A percentile compares a stretch with the other conserved stretches of the same genome.
These are phyloP conservation scores for Alternaria longipes DNA, from an alignment of 2,329 filamentous ascomycete genomes.

Conservation along the genomic window DNA sequence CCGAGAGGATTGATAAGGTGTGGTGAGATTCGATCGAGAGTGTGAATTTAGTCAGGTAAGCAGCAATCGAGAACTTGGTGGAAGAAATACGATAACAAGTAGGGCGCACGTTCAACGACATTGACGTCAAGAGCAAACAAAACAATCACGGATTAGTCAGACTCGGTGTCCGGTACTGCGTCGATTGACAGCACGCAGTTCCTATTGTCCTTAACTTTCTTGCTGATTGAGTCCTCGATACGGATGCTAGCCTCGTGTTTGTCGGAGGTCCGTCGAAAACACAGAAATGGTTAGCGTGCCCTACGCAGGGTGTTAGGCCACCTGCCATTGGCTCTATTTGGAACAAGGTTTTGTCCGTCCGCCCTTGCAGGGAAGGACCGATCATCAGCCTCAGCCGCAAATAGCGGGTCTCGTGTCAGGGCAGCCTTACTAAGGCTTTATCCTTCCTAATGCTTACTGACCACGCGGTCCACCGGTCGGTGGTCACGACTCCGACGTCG, in stretches of 20 bases:
- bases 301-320: background rate
- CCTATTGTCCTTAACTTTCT: background rate
- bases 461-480: background rate
- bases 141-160: background rate
- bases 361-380: background rate
- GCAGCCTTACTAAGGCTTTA: background rate
- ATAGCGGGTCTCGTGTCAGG: background rate
- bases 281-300: background rate
- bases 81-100: background rate
- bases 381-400: background rate
- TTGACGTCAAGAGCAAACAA: background rate
- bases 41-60: background rate
- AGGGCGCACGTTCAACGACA: background rate
- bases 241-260: background rate
- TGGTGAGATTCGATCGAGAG: background rate
- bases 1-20: background rate
- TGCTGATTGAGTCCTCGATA: background rate
- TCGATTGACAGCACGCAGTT: background rate
- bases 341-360: background rate
- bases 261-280: slow-evolving; percentile 9
- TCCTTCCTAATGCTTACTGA: background rate
- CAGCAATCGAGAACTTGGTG: background rate
- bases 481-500: background rate
- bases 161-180: background rate
- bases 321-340: background rate